Evolutionary conservation across 768 basidiomycete genomes (phyloP), one percentile per base, ranked within the genome.

Genomic region (Pilatotrama ljubarskyi): DNA sequence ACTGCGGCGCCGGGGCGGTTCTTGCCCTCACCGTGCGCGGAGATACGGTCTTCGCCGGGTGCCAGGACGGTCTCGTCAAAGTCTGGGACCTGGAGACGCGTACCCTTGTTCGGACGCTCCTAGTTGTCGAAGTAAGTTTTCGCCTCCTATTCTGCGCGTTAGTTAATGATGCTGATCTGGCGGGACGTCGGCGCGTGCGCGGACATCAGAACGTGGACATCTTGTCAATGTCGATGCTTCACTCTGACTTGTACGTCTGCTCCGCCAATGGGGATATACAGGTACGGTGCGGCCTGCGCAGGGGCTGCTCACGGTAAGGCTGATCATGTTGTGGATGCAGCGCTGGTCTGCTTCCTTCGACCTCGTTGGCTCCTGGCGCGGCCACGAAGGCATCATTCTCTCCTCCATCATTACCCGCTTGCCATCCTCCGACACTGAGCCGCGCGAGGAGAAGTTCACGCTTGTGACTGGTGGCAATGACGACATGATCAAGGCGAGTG

Each of bases 11-110:
- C 64, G 91, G 94, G 1, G 95, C 93, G 0, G 86, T 97, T 6
- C 78, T 95, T n/a, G 84, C 93, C 0, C 78, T 98, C 25, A 84
- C 85, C 2, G 82, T 83, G 0, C 79, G 80, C 35, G 88, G 87
- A 20, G 91, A 91, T 18, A 91, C 92, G 1, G 79, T 98, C 20
- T 97, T 89, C 67, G 96, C 93, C 7, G 96, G 94, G 0, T 91
- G 95, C 66, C 96, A 98, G 73, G 94, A 93, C 63, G 96, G 96
- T 2, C 87, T 90, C 65, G 91, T 98, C 66, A 89, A 90, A 63
- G 87, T 98, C 5, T 84, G 92, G 75, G 95, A 98, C 71, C 74
- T 97, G 8, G 94, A 95, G 70, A 96, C 95, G 0, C 87, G 85
- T 64, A 93, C 93, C 0, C 77, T 91, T 37, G 86, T 98, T 25